Evolutionary conservation across 148 eudicot species (phyloP).

Genomic region (Amaranthus cruentus): DNA sequence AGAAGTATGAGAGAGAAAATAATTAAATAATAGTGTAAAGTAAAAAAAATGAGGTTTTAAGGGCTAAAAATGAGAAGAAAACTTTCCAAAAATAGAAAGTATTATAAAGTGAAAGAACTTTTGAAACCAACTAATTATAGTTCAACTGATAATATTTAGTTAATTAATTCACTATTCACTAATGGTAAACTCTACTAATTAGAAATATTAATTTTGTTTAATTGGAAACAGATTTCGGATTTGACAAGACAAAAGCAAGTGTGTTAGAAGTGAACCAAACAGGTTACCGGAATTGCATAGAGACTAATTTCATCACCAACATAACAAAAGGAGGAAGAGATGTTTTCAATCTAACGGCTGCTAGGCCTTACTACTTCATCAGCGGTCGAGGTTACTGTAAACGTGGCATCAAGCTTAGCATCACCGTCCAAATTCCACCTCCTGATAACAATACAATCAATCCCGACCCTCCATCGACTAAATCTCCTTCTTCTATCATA

Average conservation of each 20-base stretch:
- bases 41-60: too few species aligned
- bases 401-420: conserved; percentile 39
- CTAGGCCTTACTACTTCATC: conserved; percentile 40
- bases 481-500: background rate
- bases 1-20: too few species aligned
- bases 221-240: conserved; percentile 39
- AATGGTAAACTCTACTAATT: too few species aligned
- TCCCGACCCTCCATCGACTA: background rate
- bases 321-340: conserved; percentile 48
- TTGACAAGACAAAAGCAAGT: conserved; percentile 39
- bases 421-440: conserved; percentile 24
- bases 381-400: conserved; percentile 46
- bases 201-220: background rate
- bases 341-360: conserved; percentile 38
- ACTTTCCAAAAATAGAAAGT: too few species aligned
- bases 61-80: too few species aligned
- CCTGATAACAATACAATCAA: background rate
- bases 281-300: conserved; percentile 34
- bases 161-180: background rate
- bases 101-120: too few species aligned
- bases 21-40: too few species aligned
- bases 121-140: background rate
- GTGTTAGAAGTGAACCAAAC: conserved; percentile 56
- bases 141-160: background rate
- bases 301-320: conserved; percentile 31